Evolutionary conservation across 345 rosid genomes (phyloP), one percentile per base, ranked within the genome.

Genomic region (Populus davidiana): DNA sequence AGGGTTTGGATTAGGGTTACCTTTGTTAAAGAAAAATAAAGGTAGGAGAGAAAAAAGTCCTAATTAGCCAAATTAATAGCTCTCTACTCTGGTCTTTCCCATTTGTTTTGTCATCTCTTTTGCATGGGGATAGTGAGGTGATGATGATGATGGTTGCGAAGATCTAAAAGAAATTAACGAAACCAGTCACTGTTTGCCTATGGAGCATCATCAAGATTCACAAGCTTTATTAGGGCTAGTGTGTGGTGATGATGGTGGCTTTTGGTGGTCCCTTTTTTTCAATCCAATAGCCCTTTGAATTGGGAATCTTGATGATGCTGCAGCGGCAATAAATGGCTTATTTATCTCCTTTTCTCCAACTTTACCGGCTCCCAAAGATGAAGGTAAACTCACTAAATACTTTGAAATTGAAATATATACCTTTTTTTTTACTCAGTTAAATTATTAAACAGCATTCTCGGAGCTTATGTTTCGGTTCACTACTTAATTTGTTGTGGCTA

Each of bases 271-370:
- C 73, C 80, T 64, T 44, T 39, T 39, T 43, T 56, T 35, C 79
- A 47, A 63, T 62, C 65, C 67, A 52, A 47, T 72, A 49, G 75
- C 84, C 68, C 71, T 44, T 61, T 75, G 67, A n/a, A 31, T 20
- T 71, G 75, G 77, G 97, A 93, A 93, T 93, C 97, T 88, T 93
- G 97, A 93, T 93, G 97, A 93, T 91, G 96, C 94, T 93, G 96
- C 96, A 93, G 94, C 92, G 87, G 91, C 96, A 82, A 89, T 91
- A 79, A 82, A 83, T 89, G 91, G 84, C 92, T 93, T 75, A 63
- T 71, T 29, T 31, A 18, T 67, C 41, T 38, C 47, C 38, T 21
- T 38, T 31, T 67, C 27, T 35, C 25, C 29, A 59, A n/a, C 17
- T 39, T 16, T n/a, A 21, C 23, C 27, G 13, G 13, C 65, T 69